Percentiles rank a stretch among this genome's conserved stretches.
Conservation (phyloP, 441 rosid species). For the Dalechampia spathulata region DNA sequence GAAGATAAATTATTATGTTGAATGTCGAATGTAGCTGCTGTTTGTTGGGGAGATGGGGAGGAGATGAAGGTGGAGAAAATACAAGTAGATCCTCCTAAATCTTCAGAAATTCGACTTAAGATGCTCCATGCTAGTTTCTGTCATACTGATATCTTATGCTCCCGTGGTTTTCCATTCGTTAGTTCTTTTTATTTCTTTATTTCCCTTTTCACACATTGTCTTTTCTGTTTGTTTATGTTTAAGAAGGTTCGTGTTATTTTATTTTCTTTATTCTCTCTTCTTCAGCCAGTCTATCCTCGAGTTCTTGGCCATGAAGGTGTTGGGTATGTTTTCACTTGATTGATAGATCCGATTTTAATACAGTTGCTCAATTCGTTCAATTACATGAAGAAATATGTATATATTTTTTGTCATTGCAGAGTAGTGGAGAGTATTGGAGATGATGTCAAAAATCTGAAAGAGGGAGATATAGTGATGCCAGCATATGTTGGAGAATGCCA, state of each 20-base stretch:
- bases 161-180: slow-evolving; percentile 5
- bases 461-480: slow-evolving; percentile 43
- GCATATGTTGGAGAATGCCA: slow-evolving; percentile 25
- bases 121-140: slow-evolving; percentile 43
- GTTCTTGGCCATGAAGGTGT: slow-evolving; percentile 45
- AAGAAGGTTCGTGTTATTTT: too few relatives aligned
- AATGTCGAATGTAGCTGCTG: slow-evolving; percentile 23
- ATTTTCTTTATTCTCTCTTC: too few relatives aligned
- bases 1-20: too few relatives aligned
- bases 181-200: neutral
- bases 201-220: too few relatives aligned
- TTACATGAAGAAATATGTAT: too few relatives aligned
- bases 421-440: slow-evolving; percentile 33
- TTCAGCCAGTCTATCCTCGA: slow-evolving; percentile 36
- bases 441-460: slow-evolving; percentile 20
- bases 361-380: too few relatives aligned
- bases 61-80: slow-evolving; percentile 34
- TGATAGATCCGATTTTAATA: too few relatives aligned
- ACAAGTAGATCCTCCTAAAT: slow-evolving; percentile 37
- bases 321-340: slow-evolving; percentile 21
- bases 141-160: slow-evolving; percentile 24
- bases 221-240: too few relatives aligned
- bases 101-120: slow-evolving; percentile 34
- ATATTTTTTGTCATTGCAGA: slow-evolving; percentile 9
- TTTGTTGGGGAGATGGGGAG: slow-evolving; percentile 30